Percentiles rank a stretch among this genome's conserved stretches.
Conservation (phyloP, 140 eudicot species). For the Anethum foeniculum region DNA sequence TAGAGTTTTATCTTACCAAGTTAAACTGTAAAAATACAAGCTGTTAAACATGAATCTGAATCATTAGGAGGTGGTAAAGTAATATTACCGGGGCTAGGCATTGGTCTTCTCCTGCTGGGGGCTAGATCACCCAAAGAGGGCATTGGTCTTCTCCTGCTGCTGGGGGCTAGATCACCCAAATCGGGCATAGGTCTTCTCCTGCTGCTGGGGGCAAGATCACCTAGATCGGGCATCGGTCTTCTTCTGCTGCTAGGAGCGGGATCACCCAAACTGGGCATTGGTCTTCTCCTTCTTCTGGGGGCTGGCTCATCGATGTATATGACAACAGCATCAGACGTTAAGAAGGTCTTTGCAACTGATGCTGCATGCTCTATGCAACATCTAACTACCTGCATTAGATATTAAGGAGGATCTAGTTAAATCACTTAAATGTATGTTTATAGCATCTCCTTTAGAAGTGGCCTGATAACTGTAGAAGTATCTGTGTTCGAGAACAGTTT, state of each 20-base stretch:
- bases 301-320: conserved; percentile 53
- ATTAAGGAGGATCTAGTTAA: not conserved
- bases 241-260: conserved; percentile 25
- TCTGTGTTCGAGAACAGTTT: not conserved
- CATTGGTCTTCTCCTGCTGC: conserved; percentile 24
- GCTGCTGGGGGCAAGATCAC: conserved; percentile 31
- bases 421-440: not conserved
- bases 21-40: not conserved
- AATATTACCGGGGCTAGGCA: not conserved
- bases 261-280: conserved; percentile 45
- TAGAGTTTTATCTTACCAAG: not conserved
- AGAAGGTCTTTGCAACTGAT: conserved; percentile 79
- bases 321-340: conserved; percentile 79
- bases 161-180: conserved; percentile 41
- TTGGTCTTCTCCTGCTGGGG: conserved; percentile 12
- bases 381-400: conserved; percentile 51
- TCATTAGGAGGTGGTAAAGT: not conserved
- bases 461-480: not conserved
- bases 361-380: conserved; percentile 92
- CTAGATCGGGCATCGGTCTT: conserved; percentile 38
- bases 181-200: conserved; percentile 33
- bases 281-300: conserved; percentile 19
- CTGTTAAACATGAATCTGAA: not conserved
- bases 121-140: conserved; percentile 44
- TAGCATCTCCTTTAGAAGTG: not conserved